Conservation (phyloP, 345 rosid genomes). For the Populus nigra region DNA sequence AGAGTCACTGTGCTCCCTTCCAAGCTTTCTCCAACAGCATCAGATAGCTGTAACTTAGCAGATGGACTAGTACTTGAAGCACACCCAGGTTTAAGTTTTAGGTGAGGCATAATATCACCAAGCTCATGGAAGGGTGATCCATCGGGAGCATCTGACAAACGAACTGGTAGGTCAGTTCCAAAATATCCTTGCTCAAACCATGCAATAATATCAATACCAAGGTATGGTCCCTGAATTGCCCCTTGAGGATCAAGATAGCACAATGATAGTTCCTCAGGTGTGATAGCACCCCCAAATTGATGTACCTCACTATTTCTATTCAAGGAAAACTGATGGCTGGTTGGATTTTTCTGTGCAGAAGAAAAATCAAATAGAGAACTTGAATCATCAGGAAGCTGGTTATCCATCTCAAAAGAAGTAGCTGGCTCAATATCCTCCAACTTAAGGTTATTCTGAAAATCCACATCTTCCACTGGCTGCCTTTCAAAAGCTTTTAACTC, state of each 20-base stretch:
- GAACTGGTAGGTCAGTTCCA: constrained; percentile 29
- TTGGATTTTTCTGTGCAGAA: constrained; percentile 36
- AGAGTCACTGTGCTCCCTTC: constrained; percentile 14
- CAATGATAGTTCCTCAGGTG: constrained; percentile 16
- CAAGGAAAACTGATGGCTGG: too few species aligned
- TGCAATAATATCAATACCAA: constrained; percentile 25
- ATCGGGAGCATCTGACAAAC: constrained; percentile 22
- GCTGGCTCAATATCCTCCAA: background rate
- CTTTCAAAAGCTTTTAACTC: constrained; percentile 18
- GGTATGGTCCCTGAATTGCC: constrained; percentile 22
- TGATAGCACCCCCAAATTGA: too few species aligned
- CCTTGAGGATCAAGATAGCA: constrained; percentile 26
- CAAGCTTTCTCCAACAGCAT: constrained; percentile 21
- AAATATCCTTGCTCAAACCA: constrained; percentile 35
- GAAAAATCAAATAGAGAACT: constrained; percentile 5
- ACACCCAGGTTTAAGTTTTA: constrained; percentile 14
- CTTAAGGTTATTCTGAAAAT: background rate
- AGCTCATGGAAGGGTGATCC: constrained; percentile 21
- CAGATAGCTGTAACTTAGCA: constrained; percentile 16
- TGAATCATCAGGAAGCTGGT: constrained; percentile 17
- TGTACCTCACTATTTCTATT: too few species aligned
- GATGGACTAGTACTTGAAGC: background rate
- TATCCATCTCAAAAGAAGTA: background rate
- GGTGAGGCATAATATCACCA: constrained; percentile 26
- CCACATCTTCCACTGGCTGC: constrained; percentile 17